Percentiles rank a stretch among this genome's conserved stretches.
Conservation (phyloP, 768 basidiomycete genomes). For the Auriscalpium orientale region DNA sequence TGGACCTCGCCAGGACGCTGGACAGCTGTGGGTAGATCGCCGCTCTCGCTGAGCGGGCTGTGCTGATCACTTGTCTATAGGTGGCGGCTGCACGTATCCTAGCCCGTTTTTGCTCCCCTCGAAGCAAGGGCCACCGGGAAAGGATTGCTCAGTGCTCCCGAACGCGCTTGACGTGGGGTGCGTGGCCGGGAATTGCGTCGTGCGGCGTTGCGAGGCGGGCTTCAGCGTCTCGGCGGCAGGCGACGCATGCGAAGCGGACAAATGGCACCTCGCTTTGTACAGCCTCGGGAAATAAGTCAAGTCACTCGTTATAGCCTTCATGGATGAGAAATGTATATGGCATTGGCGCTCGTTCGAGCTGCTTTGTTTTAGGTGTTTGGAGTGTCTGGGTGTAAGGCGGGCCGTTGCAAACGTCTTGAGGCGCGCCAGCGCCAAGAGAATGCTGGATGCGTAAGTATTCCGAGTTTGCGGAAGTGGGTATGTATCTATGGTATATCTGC, state of each 20-base stretch:
- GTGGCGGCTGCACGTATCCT: not conserved
- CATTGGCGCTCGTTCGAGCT: too few species aligned
- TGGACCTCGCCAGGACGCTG: constrained; percentile 26
- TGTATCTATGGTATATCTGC: too few species aligned
- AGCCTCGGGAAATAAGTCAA: not conserved
- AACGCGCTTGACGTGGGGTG: not conserved
- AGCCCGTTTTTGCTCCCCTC: not conserved
- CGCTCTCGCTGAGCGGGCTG: not conserved
- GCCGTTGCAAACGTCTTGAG: too few species aligned
- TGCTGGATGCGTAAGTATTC: too few species aligned
- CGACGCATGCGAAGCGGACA: not conserved
- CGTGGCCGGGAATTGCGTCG: not conserved
- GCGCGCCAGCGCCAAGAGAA: too few species aligned
- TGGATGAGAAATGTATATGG: too few species aligned
- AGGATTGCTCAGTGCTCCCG: not conserved
- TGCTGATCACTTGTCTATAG: not conserved
- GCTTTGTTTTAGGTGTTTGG: too few species aligned
- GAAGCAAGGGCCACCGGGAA: not conserved
- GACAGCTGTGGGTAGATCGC: constrained; percentile 1
- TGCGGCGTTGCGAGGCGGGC: not conserved
- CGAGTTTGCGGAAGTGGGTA: too few species aligned
- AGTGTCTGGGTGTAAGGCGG: too few species aligned
- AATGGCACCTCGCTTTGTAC: not conserved
- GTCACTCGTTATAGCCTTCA: too few species aligned
- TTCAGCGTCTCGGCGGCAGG: not conserved